phyloP scores from a whole-genome alignment of 345 rosid species.

The Euphorbia peplus region DNA sequence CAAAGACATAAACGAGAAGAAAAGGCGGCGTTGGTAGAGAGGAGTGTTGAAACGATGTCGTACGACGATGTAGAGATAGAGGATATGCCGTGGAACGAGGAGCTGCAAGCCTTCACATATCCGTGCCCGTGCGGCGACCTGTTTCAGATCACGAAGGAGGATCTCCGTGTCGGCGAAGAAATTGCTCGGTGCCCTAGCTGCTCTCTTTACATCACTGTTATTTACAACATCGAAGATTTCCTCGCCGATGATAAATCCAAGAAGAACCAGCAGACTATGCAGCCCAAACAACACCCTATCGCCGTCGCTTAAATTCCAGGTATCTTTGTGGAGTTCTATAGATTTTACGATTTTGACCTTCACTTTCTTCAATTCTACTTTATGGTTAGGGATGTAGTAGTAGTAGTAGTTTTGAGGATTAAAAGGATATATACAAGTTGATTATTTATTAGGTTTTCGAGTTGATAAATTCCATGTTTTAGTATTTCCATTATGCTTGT shows the following conservation, averaged over 20 bases:
- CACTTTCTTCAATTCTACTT: background rate
- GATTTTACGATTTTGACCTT: background rate
- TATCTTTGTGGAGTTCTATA: too few species aligned
- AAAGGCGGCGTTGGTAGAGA: background rate
- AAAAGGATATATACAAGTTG: background rate
- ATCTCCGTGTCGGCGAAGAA: constrained; percentile 79
- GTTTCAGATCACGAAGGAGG: constrained; percentile 88
- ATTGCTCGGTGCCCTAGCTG: constrained; percentile 90
- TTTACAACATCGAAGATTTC: constrained; percentile 85
- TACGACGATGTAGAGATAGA: constrained; percentile 99
- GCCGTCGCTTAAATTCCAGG: constrained; percentile 47
- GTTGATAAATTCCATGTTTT: too few species aligned
- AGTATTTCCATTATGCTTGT: too few species aligned
- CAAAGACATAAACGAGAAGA: too few species aligned
- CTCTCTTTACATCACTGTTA: constrained; percentile 81
- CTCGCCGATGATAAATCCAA: constrained; percentile 29
- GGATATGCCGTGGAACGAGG: constrained; percentile 94
- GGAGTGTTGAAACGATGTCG: constrained; percentile 46
- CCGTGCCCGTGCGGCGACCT: constrained; percentile 96
- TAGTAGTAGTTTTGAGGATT: background rate
- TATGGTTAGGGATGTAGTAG: background rate
- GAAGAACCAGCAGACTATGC: constrained; percentile 30
- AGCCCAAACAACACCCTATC: constrained; percentile 44
- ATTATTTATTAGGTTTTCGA: too few species aligned
- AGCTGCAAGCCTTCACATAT: constrained; percentile 69